Evolutionary conservation across 2,329 filamentous ascomycete genomes (phyloP), one percentile per base, ranked within the genome.

Genomic region (Tolypocladium guangdongense): DNA sequence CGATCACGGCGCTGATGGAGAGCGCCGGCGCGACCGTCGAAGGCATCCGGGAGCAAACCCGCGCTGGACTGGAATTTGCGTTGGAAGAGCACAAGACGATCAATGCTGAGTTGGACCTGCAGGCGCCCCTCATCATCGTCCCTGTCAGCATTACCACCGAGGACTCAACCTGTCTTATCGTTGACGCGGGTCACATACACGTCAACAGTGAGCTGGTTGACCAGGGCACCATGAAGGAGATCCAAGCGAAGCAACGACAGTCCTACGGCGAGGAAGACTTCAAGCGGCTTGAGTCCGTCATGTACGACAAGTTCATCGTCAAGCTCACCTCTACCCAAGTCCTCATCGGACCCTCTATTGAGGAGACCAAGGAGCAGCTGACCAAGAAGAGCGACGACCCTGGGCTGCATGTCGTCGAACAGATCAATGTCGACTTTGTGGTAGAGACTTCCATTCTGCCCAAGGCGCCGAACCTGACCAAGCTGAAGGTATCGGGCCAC

Each of bases 371-470:
- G 65, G 78, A 84, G 5, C 90, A 96, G 61, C 76, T 99, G 4
- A 78, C 80, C 14, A 77, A 83, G 32, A 80, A 82, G 57, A 81
- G 86, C 30, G 81, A 86, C 7, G 76, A 78, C 1, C 86, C 85
- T 54, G 84, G 85, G 57, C 78, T 95, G 59, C 92, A 97, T 66
- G 84, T 99, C 52, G 89, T 99, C 37, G 92, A 99, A 67, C 85
- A 89, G 59, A 99, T 99, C 74, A 99, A 96, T 60, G 88, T 99
- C 61, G 89, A 97, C 67, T 97, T 99, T 66, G 84, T 90, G 12
- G 83, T 99, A n/a, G 91, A 96, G 66, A 86, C 88, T 22, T 99
- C 91, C 8, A 99, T 99, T 60, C 75, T 99, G n/a, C 93, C 93
- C 0, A 96, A 96, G 66, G 90, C 90, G 0, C 87, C 92, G 0